These are phyloP conservation scores for Globisporangium nodosum DNA, from an alignment of 352 stramenopile genomes.

Conservation along the genomic window DNA sequence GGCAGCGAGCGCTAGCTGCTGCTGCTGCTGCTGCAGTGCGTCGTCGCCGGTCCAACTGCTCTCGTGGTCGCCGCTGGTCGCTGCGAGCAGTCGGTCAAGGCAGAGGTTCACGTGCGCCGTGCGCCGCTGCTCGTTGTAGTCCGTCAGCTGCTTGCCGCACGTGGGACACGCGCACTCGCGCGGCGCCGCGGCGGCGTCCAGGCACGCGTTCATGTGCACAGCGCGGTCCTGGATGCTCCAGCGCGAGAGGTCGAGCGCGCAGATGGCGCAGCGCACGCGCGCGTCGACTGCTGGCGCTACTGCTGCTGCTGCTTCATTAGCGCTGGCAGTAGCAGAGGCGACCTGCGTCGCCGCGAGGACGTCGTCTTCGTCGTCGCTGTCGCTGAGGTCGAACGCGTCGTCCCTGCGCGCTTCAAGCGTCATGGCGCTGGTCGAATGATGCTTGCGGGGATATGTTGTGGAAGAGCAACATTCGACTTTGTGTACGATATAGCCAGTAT, in stretches of 20 bases:
- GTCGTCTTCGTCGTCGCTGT: constrained; percentile 15
- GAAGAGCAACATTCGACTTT: neutral
- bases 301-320: neutral
- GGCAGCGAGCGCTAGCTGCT: neutral
- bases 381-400: constrained; percentile 4
- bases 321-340: neutral
- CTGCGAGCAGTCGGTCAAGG: constrained; percentile 30
- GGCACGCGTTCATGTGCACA: constrained; percentile 71
- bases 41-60: neutral
- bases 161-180: constrained; percentile 45
- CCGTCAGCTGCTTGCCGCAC: constrained; percentile 46
- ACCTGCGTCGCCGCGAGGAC: constrained; percentile 25
- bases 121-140: constrained; percentile 63
- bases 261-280: constrained; percentile 45
- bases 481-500: neutral
- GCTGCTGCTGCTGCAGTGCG: neutral
- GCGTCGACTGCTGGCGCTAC: constrained; percentile 2
- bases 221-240: constrained; percentile 44
- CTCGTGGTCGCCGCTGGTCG: constrained; percentile 5
- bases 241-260: constrained; percentile 47
- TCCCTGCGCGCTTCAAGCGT: neutral
- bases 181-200: constrained; percentile 34
- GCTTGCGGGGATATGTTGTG: too few relatives aligned
- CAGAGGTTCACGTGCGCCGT: constrained; percentile 66
- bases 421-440: constrained; percentile 3